phyloP scores from a whole-genome alignment of 768 basidiomycete genomes.

The Hericium coralloides region DNA sequence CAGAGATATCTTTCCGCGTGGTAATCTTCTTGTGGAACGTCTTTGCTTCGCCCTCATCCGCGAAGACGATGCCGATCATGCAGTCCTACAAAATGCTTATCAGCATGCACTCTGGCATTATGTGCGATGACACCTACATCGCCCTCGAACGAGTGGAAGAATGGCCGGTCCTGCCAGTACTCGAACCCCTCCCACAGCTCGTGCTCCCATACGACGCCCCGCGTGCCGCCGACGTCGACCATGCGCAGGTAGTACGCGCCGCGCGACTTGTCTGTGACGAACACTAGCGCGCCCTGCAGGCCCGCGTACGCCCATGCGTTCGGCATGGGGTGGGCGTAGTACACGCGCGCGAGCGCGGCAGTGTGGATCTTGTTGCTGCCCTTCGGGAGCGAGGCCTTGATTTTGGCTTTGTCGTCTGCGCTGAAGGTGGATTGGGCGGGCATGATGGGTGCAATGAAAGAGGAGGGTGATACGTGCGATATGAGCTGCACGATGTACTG shows the following conservation, averaged over 20 bases:
- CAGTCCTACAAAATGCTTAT: constrained; percentile 47
- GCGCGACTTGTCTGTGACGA: constrained; percentile 51
- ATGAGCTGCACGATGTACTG: no score
- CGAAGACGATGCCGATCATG: constrained; percentile 87
- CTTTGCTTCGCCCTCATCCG: constrained; percentile 79
- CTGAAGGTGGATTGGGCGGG: constrained; percentile 63
- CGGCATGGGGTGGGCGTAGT: constrained; percentile 78
- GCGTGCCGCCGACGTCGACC: constrained; percentile 79
- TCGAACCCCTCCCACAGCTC: constrained; percentile 80
- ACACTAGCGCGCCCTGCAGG: constrained; percentile 75
- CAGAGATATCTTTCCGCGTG: constrained; percentile 43
- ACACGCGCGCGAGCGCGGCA: constrained; percentile 79
- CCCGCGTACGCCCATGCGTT: constrained; percentile 82
- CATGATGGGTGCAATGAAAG: constrained; percentile 34
- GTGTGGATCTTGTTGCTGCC: constrained; percentile 64
- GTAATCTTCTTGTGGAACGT: constrained; percentile 80
- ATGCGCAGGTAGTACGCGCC: constrained; percentile 60
- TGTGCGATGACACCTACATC: constrained; percentile 59
- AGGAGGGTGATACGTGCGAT: neutral
- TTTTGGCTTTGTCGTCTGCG: constrained; percentile 66
- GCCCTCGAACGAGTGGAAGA: constrained; percentile 87
- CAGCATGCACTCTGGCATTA: neutral
- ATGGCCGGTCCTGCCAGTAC: constrained; percentile 75
- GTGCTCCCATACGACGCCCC: constrained; percentile 90
- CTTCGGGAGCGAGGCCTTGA: constrained; percentile 53